These are phyloP conservation scores for Knufia petricola DNA, from an alignment of 2,329 filamentous ascomycete species.

Conservation along the genomic window DNA sequence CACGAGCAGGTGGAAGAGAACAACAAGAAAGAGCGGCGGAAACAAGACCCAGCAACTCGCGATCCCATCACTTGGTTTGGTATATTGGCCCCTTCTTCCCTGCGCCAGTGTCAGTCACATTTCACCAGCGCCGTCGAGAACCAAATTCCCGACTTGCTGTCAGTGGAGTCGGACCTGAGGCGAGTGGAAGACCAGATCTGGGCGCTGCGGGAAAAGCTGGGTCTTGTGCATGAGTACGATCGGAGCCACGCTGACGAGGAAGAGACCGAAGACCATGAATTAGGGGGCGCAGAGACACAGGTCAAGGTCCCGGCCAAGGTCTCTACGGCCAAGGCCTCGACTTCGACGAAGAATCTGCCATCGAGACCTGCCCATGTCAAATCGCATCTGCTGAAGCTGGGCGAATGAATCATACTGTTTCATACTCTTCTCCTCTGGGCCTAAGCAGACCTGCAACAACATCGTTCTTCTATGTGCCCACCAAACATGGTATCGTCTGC, in stretches of 20 bases:
- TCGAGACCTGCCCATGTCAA: constrained; percentile 1
- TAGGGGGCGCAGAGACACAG: too few species aligned
- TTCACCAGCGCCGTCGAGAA: constrained; percentile 34
- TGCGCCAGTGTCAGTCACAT: constrained; percentile 35
- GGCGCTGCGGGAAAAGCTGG: constrained; percentile 12
- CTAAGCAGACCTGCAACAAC: too few species aligned
- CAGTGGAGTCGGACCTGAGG: constrained; percentile 32
- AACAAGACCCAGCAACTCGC: constrained; percentile 25
- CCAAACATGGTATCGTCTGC: not conserved
- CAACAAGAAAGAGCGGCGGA: constrained; percentile 11
- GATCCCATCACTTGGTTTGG: constrained; percentile 43
- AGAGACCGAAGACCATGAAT: not conserved
- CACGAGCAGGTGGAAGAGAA: not conserved
- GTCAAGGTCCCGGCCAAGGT: too few species aligned
- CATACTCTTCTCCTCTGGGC: too few species aligned
- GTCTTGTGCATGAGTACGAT: not conserved
- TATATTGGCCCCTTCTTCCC: constrained; percentile 36
- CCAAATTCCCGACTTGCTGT: constrained; percentile 30
- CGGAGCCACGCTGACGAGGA: not conserved
- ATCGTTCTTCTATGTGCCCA: not conserved
- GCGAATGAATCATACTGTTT: constrained; percentile 1
- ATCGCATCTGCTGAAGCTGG: constrained; percentile 4
- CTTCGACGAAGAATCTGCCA: not conserved
- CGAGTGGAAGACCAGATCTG: constrained; percentile 32
- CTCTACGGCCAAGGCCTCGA: too few species aligned